Evolutionary conservation across 495 filamentous ascomycete genomes (phyloP), one percentile per base, ranked within the genome.

Genomic region (Extremus antarcticus): DNA sequence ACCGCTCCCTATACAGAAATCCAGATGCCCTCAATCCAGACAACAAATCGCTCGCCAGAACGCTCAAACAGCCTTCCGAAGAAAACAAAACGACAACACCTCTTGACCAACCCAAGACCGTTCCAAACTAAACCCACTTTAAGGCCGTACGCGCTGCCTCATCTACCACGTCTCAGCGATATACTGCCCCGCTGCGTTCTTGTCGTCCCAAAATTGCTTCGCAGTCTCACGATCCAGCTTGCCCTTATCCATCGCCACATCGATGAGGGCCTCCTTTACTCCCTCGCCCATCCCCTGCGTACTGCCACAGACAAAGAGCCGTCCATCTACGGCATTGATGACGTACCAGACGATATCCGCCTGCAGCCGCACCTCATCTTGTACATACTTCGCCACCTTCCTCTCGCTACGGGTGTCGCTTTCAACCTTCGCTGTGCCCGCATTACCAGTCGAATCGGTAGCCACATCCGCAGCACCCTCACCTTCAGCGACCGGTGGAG

Each of bases 201-300:
- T 72, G 54, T 55, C 61, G 17, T 60, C 57, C 70, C 70, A 72
- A 55, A 72, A 72, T 54, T 77, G 73, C 56, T 71, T 76, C 20
- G 74, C 78, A 17, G 72, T 73, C 50, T 82, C 80, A 41, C 58
- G 48, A 46, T 63, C 58, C 55, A 72, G 54, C 4, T 58, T 53
- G 4, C 68, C 83, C 75, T 66, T 88, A 80, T 65, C 83, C 84
- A 61, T 87, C 75, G 64, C 70, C 4, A 73, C 70, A 51, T 67
- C 65, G 13, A 69, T 51, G 11, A 72, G 59, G 8, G 66, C 70
- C 15, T 54, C 50, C 57, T 96, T 87, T 0, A 98, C 92, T 16
- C 92, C 94, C 66, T 97, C 92, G 40, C 92, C 92, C 92, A 98
- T 98, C 4, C 92, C 92, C 73, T 88, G 87, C 56, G 80, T 86